phyloP scores from a whole-genome alignment of 2,329 filamentous ascomycete genomes.

The Xylariaceae sp. region DNA sequence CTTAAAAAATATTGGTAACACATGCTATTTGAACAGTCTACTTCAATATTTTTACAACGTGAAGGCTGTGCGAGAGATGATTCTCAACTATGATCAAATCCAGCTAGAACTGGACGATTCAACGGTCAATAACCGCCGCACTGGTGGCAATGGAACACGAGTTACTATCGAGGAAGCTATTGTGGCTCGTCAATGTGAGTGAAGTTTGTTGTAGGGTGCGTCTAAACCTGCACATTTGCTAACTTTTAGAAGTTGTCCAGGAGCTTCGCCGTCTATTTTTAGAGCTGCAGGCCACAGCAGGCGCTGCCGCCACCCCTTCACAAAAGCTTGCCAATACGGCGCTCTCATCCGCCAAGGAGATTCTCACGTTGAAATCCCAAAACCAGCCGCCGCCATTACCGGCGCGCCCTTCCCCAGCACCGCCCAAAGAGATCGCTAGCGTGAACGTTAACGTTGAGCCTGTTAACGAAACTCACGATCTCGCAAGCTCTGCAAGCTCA shows the following conservation, averaged over 20 bases:
- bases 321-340: slow-evolving; percentile 77
- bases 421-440: slow-evolving; percentile 38
- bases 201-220: neutral
- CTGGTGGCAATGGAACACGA: slow-evolving; percentile 61
- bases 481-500: slow-evolving; percentile 47
- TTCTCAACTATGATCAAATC: slow-evolving; percentile 69
- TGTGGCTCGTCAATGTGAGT: slow-evolving; percentile 70
- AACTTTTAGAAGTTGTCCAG: slow-evolving; percentile 57
- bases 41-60: slow-evolving; percentile 94
- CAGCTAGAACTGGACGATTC: slow-evolving; percentile 64
- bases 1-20: slow-evolving; percentile 91
- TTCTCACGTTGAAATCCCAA: slow-evolving; percentile 23
- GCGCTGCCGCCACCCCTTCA: slow-evolving; percentile 63
- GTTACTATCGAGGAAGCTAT: slow-evolving; percentile 55
- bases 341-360: slow-evolving; percentile 52
- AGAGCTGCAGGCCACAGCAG: slow-evolving; percentile 61
- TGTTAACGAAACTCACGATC: slow-evolving; percentile 36
- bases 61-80: slow-evolving; percentile 72
- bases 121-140: slow-evolving; percentile 60
- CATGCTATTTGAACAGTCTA: slow-evolving; percentile 95
- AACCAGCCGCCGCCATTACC: slow-evolving; percentile 47
- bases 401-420: slow-evolving; percentile 42
- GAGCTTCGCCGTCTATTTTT: slow-evolving; percentile 69
- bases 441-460: slow-evolving; percentile 34
- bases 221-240: slow-evolving; percentile 8